Evolutionary conservation across 345 rosid genomes (phyloP).

Genomic region (Boechera divaricarpa): DNA sequence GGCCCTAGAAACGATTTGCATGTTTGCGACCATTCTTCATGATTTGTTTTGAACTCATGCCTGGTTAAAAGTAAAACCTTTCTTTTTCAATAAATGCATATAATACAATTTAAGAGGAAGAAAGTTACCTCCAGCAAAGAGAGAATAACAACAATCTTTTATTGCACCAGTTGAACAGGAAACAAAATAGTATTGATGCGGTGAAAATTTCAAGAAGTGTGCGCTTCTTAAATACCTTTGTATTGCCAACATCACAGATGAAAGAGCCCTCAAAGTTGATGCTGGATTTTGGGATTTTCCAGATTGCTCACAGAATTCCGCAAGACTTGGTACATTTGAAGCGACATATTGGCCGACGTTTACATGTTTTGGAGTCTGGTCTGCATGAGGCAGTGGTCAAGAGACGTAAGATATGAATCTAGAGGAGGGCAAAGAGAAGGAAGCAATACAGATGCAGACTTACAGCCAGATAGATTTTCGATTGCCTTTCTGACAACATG

Average conservation of each 20-base stretch:
- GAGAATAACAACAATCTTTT: not conserved
- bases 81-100: not conserved
- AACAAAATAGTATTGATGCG: not conserved
- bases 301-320: conserved; percentile 56
- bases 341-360: conserved; percentile 66
- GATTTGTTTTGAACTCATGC: conserved; percentile 82
- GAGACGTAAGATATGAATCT: conserved; percentile 28
- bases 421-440: conserved; percentile 1
- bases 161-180: conserved; percentile 2
- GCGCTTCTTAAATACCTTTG: conserved; percentile 61
- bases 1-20: conserved; percentile 77
- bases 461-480: conserved; percentile 87
- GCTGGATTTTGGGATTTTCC: conserved; percentile 57
- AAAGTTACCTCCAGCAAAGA: not conserved
- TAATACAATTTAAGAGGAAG: conserved; percentile 6
- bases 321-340: conserved; percentile 74
- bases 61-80: conserved; percentile 50
- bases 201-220: conserved; percentile 8
- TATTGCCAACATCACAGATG: conserved; percentile 75
- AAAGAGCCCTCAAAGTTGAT: conserved; percentile 66
- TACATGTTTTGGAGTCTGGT: conserved; percentile 70
- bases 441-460: conserved; percentile 44
- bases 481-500: conserved; percentile 73
- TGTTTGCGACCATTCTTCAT: conserved; percentile 84
- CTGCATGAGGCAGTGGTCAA: conserved; percentile 52